These are phyloP conservation scores for Cryptococcus depauperatus DNA, from an alignment of 1,284 basidiomycete genomes.

Conservation along the genomic window DNA sequence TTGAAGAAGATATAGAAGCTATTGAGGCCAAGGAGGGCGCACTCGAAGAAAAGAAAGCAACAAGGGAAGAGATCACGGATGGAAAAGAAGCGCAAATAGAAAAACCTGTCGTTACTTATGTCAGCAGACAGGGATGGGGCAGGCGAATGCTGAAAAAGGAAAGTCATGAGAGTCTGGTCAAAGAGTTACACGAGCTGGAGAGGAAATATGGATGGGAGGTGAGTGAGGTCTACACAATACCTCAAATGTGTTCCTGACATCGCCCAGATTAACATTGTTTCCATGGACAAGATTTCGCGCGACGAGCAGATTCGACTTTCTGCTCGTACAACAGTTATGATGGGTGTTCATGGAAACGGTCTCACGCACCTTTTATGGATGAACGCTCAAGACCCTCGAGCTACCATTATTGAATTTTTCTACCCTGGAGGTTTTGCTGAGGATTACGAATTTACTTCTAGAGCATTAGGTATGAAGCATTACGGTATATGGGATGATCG, in stretches of 20 bases:
- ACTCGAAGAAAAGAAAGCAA: conserved; percentile 18
- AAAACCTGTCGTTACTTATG: conserved; percentile 69
- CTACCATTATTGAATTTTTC: conserved; percentile 63
- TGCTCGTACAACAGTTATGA: conserved; percentile 67
- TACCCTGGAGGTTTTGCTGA: conserved; percentile 64
- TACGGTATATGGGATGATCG: conserved; percentile 69
- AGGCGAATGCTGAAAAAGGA: conserved; percentile 51
- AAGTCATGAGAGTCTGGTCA: conserved; percentile 45
- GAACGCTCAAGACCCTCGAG: conserved; percentile 47
- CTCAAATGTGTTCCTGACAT: background rate
- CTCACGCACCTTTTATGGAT: conserved; percentile 70
- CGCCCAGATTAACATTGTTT: conserved; percentile 59
- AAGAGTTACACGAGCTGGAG: conserved; percentile 52
- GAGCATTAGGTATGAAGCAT: conserved; percentile 63
- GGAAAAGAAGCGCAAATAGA: conserved; percentile 23
- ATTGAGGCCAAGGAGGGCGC: conserved; percentile 27
- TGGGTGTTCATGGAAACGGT: conserved; percentile 71
- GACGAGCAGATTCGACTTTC: conserved; percentile 69
- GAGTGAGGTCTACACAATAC: conserved; percentile 12
- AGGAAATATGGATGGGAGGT: conserved; percentile 68
- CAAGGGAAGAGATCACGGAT: conserved; percentile 12
- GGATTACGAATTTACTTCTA: conserved; percentile 60
- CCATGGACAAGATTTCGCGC: conserved; percentile 68
- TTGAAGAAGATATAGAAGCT: conserved; percentile 20
- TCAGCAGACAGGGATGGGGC: conserved; percentile 79